Conservation (phyloP, 805 yeast species). For the Komagataella phaffii region DNA sequence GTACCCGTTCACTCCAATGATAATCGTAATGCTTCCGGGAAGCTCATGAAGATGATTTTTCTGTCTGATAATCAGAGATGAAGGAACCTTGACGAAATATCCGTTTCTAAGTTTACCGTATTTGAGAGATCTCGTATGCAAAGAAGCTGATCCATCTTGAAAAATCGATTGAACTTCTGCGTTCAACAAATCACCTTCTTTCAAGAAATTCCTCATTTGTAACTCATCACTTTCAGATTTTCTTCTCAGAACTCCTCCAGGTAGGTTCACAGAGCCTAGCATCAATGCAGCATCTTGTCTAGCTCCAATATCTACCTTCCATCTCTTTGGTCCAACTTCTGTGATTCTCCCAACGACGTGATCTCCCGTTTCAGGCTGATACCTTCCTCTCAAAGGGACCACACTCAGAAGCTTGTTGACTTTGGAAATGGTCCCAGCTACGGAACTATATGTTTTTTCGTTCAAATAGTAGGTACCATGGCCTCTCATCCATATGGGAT, state of each 20-base stretch:
- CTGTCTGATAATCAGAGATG: slow-evolving; percentile 70
- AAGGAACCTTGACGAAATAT: slow-evolving; percentile 64
- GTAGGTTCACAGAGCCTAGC: slow-evolving; percentile 92
- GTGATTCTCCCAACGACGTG: slow-evolving; percentile 89
- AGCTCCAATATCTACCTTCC: slow-evolving; percentile 97
- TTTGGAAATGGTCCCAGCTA: slow-evolving; percentile 79
- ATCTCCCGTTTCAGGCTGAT: slow-evolving; percentile 92
- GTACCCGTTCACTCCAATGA: slow-evolving; percentile 90
- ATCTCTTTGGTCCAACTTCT: slow-evolving; percentile 85
- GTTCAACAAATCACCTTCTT: slow-evolving; percentile 91
- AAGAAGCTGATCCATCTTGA: slow-evolving; percentile 82
- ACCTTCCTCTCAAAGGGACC: slow-evolving; percentile 73
- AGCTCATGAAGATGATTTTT: slow-evolving; percentile 77
- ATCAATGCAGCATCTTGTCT: slow-evolving; percentile 82
- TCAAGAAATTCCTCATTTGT: slow-evolving; percentile 86
- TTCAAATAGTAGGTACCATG: slow-evolving; percentile 85
- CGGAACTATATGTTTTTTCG: slow-evolving; percentile 73
- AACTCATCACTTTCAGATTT: slow-evolving; percentile 92
- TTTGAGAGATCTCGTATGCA: slow-evolving; percentile 90
- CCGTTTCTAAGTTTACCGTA: slow-evolving; percentile 96
- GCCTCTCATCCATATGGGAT: slow-evolving; percentile 96
- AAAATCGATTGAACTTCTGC: slow-evolving; percentile 91
- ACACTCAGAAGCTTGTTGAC: slow-evolving; percentile 84
- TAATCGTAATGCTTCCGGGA: slow-evolving; percentile 90
- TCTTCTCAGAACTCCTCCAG: slow-evolving; percentile 92